Base-by-base conservation (phyloP, 2,329 filamentous ascomycete genomes). In the Talaromyces sp. region DNA sequence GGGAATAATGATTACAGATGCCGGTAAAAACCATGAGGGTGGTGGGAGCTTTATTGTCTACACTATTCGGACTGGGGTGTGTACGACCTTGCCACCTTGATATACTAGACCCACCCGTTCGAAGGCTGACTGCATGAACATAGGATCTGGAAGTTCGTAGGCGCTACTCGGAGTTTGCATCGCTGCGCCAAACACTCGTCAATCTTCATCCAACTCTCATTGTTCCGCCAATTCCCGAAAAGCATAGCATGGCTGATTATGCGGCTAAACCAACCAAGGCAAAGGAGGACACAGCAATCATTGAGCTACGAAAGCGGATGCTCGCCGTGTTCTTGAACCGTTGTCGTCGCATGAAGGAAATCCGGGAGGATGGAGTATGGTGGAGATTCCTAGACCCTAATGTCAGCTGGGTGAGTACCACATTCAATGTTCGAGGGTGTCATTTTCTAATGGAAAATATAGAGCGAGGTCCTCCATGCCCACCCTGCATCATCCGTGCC, bases 381-480 rank as follows among this genome's bases (percentile, higher is more conserved):
- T 97, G 93, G 92, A 88, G 91, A 62, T 99, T 99, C 69, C 81
- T 99, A 30, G 94, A 99, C 70, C 94, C 95, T 10, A 97, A 99
- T 70, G 92, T 93, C 20, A 97, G 94, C 83, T 99, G 94, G 94
- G 91, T 96, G 84, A 55, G 79, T 69, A 44, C 5, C 11, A 30
- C 6, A 4, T 20, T 13, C 24, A 27, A 19, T 11, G 3, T 9
- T 17, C 11, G 6, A 27, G 32, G 16, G 16, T n/a, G 27, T 33
- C 19, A 37, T 37, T 11, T 76, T 57, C 56, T 45, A 33, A 46
- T 19, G 10, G 35, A 3, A 22, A 51, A 24, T 46, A 2, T 43
- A 96, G 92, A 95, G 84, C 69, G 94, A 99, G 74, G 92, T 99
- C n/a, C 77, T 99, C 6, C 87, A 95, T 72, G 93, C 93, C 3